A percentile compares a stretch with the other conserved stretches of the same genome.
Conservation (phyloP, 257 asterid species). For the Solanum acaule region DNA sequence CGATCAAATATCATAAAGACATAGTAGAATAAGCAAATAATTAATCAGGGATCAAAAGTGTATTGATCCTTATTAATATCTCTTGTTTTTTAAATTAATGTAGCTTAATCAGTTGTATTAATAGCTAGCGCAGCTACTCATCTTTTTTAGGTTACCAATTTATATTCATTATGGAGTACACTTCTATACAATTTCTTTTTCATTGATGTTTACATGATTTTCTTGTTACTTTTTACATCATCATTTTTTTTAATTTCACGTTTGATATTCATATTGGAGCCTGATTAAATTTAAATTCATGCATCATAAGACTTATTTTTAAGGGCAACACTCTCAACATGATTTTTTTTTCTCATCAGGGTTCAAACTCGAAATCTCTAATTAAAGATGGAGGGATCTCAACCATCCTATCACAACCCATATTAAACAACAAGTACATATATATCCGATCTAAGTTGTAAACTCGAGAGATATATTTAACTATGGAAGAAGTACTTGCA, state of each 20-base stretch:
- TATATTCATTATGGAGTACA: background rate
- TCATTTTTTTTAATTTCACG: fast-evolving
- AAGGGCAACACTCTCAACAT: background rate
- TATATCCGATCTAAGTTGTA: background rate
- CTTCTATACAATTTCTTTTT: background rate
- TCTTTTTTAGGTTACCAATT: background rate
- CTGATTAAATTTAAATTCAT: too few relatives aligned
- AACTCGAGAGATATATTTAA: background rate
- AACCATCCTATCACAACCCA: background rate
- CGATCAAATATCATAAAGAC: background rate
- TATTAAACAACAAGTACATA: too few relatives aligned
- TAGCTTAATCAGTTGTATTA: background rate
- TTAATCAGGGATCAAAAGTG: background rate
- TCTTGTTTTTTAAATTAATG: background rate
- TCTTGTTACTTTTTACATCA: background rate
- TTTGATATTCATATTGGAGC: too few relatives aligned
- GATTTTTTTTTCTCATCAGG: too few relatives aligned
- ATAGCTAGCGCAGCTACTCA: background rate
- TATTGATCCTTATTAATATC: background rate
- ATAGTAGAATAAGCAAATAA: background rate
- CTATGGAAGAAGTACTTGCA: background rate
- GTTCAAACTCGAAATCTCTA: background rate
- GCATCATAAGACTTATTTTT: too few relatives aligned
- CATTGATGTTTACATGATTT: background rate
- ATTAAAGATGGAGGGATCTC: background rate